phyloP scores from a whole-genome alignment of 331 rosid genomes.

The Malus hybrid region DNA sequence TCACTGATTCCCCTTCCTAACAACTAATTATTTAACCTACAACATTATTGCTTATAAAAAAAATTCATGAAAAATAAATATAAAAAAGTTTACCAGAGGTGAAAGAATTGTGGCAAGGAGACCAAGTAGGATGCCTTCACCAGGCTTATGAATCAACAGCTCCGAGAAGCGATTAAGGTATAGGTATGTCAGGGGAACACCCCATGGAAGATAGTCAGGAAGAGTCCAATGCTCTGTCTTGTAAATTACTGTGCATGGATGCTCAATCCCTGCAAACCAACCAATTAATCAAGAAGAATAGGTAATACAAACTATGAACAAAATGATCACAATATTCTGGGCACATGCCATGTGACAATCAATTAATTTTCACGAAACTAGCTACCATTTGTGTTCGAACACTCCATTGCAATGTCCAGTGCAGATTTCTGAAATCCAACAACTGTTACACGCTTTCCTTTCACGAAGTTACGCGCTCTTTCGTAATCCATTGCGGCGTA shows the following conservation, averaged over 20 bases:
- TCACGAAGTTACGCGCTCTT: slow-evolving; percentile 25
- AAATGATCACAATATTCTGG: background rate
- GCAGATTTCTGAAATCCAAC: slow-evolving; percentile 66
- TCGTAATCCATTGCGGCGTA: slow-evolving; percentile 46
- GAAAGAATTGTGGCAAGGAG: slow-evolving; percentile 49
- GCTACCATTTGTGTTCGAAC: slow-evolving; percentile 48
- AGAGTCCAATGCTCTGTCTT: slow-evolving; percentile 47
- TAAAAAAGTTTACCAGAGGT: slow-evolving; percentile 36
- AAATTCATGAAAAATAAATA: background rate
- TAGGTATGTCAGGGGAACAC: slow-evolving; percentile 37
- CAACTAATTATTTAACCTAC: too few relatives aligned
- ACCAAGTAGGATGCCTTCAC: slow-evolving; percentile 39
- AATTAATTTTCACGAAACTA: background rate
- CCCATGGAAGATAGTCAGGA: slow-evolving; percentile 60
- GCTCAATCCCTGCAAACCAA: slow-evolving; percentile 30
- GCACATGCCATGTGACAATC: background rate
- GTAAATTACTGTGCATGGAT: slow-evolving; percentile 56
- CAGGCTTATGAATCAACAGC: slow-evolving; percentile 61
- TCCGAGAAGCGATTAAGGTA: slow-evolving; percentile 60
- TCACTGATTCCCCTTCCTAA: too few relatives aligned
- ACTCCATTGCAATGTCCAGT: slow-evolving; percentile 57
- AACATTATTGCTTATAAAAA: too few relatives aligned
- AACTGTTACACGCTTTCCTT: slow-evolving; percentile 44
- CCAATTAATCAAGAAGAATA: background rate
- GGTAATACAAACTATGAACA: background rate